Evolutionary conservation across 1,139 yeast species (phyloP), one percentile per base, ranked within the genome.

Genomic region (Ashbya aceris): DNA sequence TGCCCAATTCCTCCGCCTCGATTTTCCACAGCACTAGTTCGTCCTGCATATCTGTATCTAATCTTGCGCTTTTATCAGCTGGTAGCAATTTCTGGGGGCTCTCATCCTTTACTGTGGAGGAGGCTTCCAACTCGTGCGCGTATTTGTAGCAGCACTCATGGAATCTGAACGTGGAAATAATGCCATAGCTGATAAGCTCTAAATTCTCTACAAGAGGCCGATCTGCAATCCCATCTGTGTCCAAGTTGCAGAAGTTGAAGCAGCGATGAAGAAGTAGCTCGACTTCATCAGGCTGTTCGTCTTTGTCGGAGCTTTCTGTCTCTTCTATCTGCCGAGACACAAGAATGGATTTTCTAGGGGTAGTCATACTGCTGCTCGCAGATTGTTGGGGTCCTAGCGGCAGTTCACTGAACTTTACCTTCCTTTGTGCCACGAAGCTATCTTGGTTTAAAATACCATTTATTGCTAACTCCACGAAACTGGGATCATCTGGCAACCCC

Each of bases 71-170:
- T 5, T 34, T 29, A 9, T n/a, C n/a, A 17, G 7, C 37, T 20
- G 29, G 29, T 4, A 12, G n/a, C 20, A 12, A 13, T 11, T 6
- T 11, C 4, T 27, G 29, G 11, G 37, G 27, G 10, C 4, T 5
- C 14, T 34, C 29, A 4, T 9, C 12, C 8, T 23, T n/a, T 10
- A 23, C 29, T 14, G 20, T 34, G 20, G 29, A 14, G 10, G 37
- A n/a, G 8, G 27, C 27, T 8, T 34, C 37, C 14, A 34, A 23
- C 8, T 34, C 37, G 29, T 34, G 37, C 10, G 37, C 37, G 8
- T 34, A 34, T 23, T 34, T 34, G 14, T 34, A 34, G 8, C 37
- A 34, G 37, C 37, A 34, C 8, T 34, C 37, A 34, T 34, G 37
- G 29, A 34, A 34, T 23, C 37, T 34, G 29, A 34, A 34, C 12